Evolutionary conservation across 768 basidiomycete genomes (phyloP).

Genomic region (Daedalea quercina): DNA sequence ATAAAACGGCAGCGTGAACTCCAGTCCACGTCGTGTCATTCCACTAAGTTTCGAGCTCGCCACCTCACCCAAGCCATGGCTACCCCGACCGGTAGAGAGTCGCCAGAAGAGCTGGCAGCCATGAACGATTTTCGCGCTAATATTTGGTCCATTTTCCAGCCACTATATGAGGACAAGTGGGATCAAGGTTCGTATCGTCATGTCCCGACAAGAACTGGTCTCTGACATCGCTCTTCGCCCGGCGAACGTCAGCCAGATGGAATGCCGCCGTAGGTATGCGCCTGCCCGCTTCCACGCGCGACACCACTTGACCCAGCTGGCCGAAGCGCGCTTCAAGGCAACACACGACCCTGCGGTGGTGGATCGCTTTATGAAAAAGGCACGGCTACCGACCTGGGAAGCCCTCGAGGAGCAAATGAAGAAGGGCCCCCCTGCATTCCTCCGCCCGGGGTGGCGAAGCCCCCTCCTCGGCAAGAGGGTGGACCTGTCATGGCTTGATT

Average conservation of each 20-base stretch:
- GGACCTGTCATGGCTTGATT: slow-evolving; percentile 23
- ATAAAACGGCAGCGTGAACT: not conserved
- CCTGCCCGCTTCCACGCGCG: not conserved
- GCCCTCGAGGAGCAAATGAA: slow-evolving; percentile 20
- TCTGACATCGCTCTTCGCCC: not conserved
- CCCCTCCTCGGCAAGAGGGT: slow-evolving; percentile 20
- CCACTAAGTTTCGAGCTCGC: not conserved
- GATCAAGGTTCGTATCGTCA: slow-evolving; percentile 18
- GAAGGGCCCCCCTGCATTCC: slow-evolving; percentile 23
- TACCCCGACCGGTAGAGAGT: slow-evolving; percentile 1
- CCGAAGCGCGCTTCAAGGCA: slow-evolving; percentile 18
- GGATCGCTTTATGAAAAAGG: slow-evolving; percentile 19
- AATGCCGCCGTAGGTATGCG: slow-evolving; percentile 19
- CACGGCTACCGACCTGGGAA: slow-evolving; percentile 20
- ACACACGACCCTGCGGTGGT: slow-evolving; percentile 18
- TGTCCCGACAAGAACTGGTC: not conserved
- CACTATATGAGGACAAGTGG: slow-evolving; percentile 24
- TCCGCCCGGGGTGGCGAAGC: slow-evolving; percentile 25
- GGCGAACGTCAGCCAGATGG: slow-evolving; percentile 11
- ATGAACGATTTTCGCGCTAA: slow-evolving; percentile 20
- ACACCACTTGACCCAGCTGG: not conserved
- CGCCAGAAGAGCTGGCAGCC: slow-evolving; percentile 19
- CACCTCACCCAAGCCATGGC: not conserved
- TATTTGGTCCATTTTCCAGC: slow-evolving; percentile 22
- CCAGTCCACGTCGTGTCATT: not conserved